phyloP scores from a whole-genome alignment of 208 protist genomes.

The Acanthamoeba lugdunensis region DNA sequence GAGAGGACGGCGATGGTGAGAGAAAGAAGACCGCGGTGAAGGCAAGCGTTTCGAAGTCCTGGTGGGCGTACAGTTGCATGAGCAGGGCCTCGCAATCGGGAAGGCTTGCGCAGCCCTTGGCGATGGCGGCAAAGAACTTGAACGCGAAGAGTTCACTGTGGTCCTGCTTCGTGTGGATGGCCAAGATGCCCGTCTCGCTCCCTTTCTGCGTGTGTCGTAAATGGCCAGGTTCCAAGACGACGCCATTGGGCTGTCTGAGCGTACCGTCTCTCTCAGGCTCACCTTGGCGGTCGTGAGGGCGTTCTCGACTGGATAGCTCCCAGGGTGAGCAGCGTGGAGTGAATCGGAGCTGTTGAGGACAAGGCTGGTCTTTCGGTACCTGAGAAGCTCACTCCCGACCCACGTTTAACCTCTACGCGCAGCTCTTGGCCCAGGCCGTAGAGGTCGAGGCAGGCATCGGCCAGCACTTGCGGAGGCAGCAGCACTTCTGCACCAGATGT shows the following conservation, averaged over 20 bases:
- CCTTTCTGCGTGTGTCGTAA: background rate
- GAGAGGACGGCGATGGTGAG: background rate
- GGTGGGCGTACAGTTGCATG: background rate
- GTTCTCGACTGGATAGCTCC: background rate
- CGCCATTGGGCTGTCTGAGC: background rate
- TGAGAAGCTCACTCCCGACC: background rate
- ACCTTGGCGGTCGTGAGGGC: background rate
- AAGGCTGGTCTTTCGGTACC: background rate
- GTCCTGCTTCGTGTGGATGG: constrained; percentile 10
- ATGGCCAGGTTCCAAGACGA: too few relatives aligned
- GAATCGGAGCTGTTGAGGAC: background rate
- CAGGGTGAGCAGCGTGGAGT: too few relatives aligned
- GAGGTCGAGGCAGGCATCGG: constrained; percentile 12
- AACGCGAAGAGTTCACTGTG: constrained; percentile 44
- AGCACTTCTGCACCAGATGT: background rate
- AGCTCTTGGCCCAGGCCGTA: background rate
- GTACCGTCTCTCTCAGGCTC: constrained; percentile 20
- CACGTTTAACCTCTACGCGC: background rate
- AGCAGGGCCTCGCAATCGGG: constrained; percentile 44
- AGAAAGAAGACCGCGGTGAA: background rate
- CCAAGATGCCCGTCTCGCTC: background rate
- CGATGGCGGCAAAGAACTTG: constrained; percentile 37
- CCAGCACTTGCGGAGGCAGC: background rate
- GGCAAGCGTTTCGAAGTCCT: background rate
- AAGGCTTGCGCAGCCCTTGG: constrained; percentile 34